Evolutionary conservation across 257 asterid species (phyloP), one percentile per base, ranked within the genome.

Genomic region (Oldenlandia corymbosa): DNA sequence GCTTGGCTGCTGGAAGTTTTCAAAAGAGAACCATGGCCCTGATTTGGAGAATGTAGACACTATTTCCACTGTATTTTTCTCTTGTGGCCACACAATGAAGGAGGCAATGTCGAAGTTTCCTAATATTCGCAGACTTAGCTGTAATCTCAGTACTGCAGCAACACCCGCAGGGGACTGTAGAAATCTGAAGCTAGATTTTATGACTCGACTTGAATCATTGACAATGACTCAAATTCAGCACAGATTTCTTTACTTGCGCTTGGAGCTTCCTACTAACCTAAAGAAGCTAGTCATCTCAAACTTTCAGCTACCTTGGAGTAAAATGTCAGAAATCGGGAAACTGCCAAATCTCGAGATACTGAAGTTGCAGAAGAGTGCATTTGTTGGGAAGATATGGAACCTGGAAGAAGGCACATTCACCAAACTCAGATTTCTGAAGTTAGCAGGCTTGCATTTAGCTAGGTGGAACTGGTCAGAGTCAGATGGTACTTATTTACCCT

Each of bases 311-410:
- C 63, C 30, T 2, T 36, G 48, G 48, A 34, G 46, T 32, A 37
- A 57, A 17, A 57, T 57, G 7, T 57, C 62, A 17, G 46, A 16
- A 31, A 57, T 58, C n/a, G 48, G 6, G 13, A 5, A n/a, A 10
- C 47, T 58, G 2, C 47, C 47, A 2, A n/a, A 58, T 32, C 62
- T 58, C n/a, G 63, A 58, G 27, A 48, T 34, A 1, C 63, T 58
- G 8, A 58, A 58, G 28, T 34, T 58, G 14, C 54, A n/a, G 11
- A 7, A 12, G 2, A 23, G 3, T 21, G 16, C 46, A 9, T 28
- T 36, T n/a, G 1, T 8, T 16, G 47, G 48, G 46, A 11, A 58
- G 10, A 34, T 34, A 32, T 58, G 63, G 63, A 30, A 58, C 16
- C 34, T 36, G 28, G 47, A n/a, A n/a, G 48, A 34, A 20, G 63